Base-by-base conservation (phyloP, 441 rosid genomes). In the Arabidopsis lyrata region DNA sequence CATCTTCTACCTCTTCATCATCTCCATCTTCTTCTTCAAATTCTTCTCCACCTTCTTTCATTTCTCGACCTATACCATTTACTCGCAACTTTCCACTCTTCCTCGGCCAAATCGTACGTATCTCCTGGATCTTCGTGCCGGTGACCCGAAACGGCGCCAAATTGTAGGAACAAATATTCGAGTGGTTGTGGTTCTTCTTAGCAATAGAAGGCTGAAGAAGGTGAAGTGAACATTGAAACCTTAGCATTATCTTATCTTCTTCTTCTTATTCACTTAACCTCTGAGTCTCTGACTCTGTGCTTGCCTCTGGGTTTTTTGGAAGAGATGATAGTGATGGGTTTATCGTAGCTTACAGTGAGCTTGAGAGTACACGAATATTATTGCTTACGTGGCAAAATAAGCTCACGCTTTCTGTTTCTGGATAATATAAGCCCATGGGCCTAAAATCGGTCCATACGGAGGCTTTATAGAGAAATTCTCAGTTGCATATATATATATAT, bases 71-170 rank as follows among this genome's bases (percentile, higher is more conserved):
- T 48, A 67, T 32, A 47, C 72, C 65, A 70, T 60, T 80, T 5
- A 75, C 70, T 69, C 75, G 58, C 34, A 61, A 1, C 5, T 66
- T 74, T 15, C 0, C 38, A 41, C 31, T 66, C 52, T 73, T 63
- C 5, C 48, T 47, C 13, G 48, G 75, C 63, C 65, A 67, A 44
- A 60, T 58, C 75, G 49, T 60, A 38, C 47, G 59, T 24, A 74
- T 3, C 57, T 57, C 61, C 34, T 34, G 63, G 29, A 36, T 39
- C 75, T 54, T 75, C 15, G 66, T 52, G 52, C 72, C 39, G 20
- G 80, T 38, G 44, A 35, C 53, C 45, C 81, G 73, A 74, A 72
- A 57, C 73, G 75, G 81, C 36, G 84, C 54, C 39, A 75, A 65
- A 50, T 48, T 77, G 34, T 34, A 8, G 45, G 63, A 36, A 42